Percentiles rank a stretch among this genome's conserved stretches.
Evolutionary conservation across 129 eudicot genomes (phyloP).

Genomic region (Helianthus tuberosus): DNA sequence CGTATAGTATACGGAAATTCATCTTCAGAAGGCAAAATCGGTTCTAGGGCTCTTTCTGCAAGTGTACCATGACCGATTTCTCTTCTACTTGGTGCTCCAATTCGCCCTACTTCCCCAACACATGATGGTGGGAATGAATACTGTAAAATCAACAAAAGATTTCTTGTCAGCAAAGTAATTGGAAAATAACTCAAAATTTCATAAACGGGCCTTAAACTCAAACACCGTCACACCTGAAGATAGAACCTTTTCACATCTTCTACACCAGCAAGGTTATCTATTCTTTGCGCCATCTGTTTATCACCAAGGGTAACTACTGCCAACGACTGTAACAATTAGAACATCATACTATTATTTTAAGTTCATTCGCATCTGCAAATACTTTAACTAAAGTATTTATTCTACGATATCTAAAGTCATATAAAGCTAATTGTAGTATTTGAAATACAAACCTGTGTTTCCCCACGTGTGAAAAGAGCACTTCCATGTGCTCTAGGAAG

Average conservation of each 20-base stretch:
- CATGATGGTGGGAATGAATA: constrained; percentile 94
- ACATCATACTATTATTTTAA: background rate
- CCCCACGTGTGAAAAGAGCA: constrained; percentile 99
- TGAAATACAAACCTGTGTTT: constrained; percentile 81
- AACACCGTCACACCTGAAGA: constrained; percentile 70
- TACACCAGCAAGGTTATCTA: constrained; percentile 89
- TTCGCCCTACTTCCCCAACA: constrained; percentile 95
- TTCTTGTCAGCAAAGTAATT: constrained; percentile 11
- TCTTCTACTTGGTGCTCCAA: constrained; percentile 98
- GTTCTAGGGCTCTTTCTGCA: constrained; percentile 96
- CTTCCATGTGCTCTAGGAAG: constrained; percentile 99
- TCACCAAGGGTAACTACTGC: constrained; percentile 99
- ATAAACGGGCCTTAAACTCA: background rate
- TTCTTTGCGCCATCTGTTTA: constrained; percentile 91
- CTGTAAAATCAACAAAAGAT: constrained; percentile 46
- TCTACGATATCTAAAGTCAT: background rate
- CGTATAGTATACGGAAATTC: constrained; percentile 95
- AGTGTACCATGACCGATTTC: constrained; percentile 99
- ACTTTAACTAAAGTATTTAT: background rate
- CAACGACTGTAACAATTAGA: constrained; percentile 53
- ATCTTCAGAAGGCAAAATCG: constrained; percentile 75
- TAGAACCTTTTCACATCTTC: constrained; percentile 95
- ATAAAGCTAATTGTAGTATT: background rate
- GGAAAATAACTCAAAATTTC: background rate
- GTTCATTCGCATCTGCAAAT: background rate